These are phyloP conservation scores for Spinacia oleracea DNA, from an alignment of 179 eudicot genomes.

Conservation along the genomic window DNA sequence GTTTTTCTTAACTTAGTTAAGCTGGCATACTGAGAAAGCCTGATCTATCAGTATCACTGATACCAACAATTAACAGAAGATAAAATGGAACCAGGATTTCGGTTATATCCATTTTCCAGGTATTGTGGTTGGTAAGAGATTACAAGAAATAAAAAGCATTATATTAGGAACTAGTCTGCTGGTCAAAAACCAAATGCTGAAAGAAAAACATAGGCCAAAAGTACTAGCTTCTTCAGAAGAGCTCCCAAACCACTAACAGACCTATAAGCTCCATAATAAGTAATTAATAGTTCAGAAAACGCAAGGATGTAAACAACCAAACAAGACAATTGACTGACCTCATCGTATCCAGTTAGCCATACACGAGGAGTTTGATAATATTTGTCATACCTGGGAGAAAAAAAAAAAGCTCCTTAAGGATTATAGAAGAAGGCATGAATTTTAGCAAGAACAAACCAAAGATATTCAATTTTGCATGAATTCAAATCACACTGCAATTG, in stretches of 20 bases:
- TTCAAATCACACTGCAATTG: background rate
- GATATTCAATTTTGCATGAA: background rate
- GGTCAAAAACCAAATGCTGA: too few relatives aligned
- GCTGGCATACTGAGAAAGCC: background rate
- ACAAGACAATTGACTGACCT: slow-evolving; percentile 53
- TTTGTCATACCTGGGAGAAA: slow-evolving; percentile 77
- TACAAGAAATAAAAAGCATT: too few relatives aligned
- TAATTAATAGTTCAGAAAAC: background rate
- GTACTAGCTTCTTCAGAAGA: background rate
- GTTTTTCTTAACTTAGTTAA: background rate
- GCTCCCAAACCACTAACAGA: slow-evolving; percentile 2
- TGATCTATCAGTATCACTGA: background rate
- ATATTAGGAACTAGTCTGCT: too few relatives aligned
- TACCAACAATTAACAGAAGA: background rate
- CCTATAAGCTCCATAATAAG: background rate
- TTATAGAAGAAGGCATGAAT: background rate
- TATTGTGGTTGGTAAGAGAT: too few relatives aligned
- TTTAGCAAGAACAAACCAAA: background rate
- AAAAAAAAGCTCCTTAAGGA: background rate
- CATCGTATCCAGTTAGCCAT: slow-evolving; percentile 99
- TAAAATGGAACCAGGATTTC: too few relatives aligned
- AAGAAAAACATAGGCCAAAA: too few relatives aligned
- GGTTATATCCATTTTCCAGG: too few relatives aligned
- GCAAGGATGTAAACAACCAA: background rate
- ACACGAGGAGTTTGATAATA: slow-evolving; percentile 99